Evolutionary conservation across 1,139 yeast species (phyloP).

Genomic region (Pichia sp.): DNA sequence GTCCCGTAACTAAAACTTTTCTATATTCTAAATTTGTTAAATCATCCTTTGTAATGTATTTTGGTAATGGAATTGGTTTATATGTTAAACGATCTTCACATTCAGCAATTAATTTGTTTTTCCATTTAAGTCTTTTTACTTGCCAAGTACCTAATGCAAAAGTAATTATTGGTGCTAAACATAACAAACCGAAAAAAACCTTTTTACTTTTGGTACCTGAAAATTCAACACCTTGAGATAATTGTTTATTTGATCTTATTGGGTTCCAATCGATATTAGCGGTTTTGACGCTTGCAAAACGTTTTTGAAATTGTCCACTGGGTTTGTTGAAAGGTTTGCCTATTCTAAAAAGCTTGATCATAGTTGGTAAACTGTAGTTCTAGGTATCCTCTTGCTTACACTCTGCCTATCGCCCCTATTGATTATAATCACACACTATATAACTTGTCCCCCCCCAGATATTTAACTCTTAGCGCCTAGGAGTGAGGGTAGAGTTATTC

Average conservation of each 20-base stretch:
- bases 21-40: slow-evolving; percentile 74
- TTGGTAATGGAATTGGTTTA: slow-evolving; percentile 68
- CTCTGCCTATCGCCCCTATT: too few relatives aligned
- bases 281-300: slow-evolving; percentile 44
- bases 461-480: too few relatives aligned
- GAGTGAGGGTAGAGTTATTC: too few relatives aligned
- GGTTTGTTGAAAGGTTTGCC: too few relatives aligned
- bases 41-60: slow-evolving; percentile 47
- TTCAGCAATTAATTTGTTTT: slow-evolving; percentile 71
- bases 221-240: slow-evolving; percentile 33
- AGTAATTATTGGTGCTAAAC: slow-evolving; percentile 83
- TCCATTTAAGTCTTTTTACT: slow-evolving; percentile 79
- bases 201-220: slow-evolving; percentile 33
- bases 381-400: too few relatives aligned
- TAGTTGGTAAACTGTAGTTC: too few relatives aligned
- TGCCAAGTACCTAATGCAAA: slow-evolving; percentile 95
- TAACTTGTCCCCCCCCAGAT: too few relatives aligned
- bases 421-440: too few relatives aligned
- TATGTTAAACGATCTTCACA: slow-evolving; percentile 77
- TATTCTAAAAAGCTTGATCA: too few relatives aligned
- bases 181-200: slow-evolving; percentile 51
- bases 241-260: slow-evolving; percentile 43
- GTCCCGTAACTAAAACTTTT: slow-evolving; percentile 66
- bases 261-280: slow-evolving; percentile 85
- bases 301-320: slow-evolving; percentile 7